phyloP scores from a whole-genome alignment of 768 basidiomycete species.

The Xerocomus potaroensis region DNA sequence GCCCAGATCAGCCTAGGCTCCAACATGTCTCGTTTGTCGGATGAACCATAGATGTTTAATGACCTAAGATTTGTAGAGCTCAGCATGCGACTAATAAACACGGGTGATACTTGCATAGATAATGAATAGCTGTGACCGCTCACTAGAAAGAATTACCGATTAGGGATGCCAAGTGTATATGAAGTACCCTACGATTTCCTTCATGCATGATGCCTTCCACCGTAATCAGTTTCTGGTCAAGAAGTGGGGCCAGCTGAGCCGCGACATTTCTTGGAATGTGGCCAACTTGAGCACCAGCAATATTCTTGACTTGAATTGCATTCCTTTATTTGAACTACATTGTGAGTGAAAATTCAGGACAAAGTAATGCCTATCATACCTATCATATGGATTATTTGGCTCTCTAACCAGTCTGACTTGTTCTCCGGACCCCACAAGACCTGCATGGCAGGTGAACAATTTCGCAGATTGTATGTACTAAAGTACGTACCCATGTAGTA shows the following conservation, averaged over 20 bases:
- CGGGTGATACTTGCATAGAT: slow-evolving; percentile 47
- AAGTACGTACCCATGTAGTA: slow-evolving; percentile 61
- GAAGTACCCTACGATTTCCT: slow-evolving; percentile 53
- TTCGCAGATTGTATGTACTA: neutral
- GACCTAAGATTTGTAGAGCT: slow-evolving; percentile 38
- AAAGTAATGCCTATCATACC: slow-evolving; percentile 40
- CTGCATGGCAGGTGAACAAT: slow-evolving; percentile 34
- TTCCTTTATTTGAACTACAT: slow-evolving; percentile 46
- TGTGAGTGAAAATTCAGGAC: no score
- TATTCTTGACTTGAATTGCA: slow-evolving; percentile 80
- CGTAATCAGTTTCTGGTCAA: slow-evolving; percentile 58
- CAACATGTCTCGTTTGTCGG: slow-evolving; percentile 53
- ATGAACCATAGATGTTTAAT: slow-evolving; percentile 66
- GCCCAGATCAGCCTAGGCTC: slow-evolving; percentile 74
- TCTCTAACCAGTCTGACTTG: slow-evolving; percentile 67
- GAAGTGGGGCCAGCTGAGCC: slow-evolving; percentile 58
- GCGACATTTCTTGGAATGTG: slow-evolving; percentile 67
- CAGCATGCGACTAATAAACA: neutral
- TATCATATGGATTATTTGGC: slow-evolving; percentile 65
- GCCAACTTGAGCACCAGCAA: slow-evolving; percentile 69
- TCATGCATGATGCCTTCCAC: slow-evolving; percentile 67
- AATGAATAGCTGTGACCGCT: slow-evolving; percentile 49
- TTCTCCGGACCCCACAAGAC: slow-evolving; percentile 76
- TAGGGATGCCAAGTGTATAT: neutral
- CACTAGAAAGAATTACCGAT: slow-evolving; percentile 28